Conservation (phyloP, 257 asterid species). For the Scutellaria minor region DNA sequence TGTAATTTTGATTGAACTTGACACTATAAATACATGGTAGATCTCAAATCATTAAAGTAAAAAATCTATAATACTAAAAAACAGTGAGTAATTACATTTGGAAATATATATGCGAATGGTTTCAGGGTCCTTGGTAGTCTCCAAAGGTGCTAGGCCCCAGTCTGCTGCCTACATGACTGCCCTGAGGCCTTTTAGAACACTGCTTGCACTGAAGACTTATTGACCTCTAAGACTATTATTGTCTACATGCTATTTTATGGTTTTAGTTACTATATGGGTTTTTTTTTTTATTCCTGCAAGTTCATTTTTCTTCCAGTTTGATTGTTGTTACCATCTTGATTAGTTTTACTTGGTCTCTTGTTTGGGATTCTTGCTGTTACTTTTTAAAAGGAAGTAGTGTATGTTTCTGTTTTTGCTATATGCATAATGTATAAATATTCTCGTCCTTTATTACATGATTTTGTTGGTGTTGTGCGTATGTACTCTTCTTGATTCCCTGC, state of each 20-base stretch:
- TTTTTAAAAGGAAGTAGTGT: neutral
- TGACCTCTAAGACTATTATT: neutral
- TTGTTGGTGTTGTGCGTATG: neutral
- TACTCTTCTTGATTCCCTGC: slow-evolving; percentile 14
- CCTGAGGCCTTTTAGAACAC: too few species aligned
- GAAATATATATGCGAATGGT: too few species aligned
- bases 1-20: too few species aligned
- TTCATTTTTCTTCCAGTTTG: neutral
- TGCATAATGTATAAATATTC: neutral
- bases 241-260: neutral
- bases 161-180: too few species aligned
- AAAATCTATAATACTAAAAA: too few species aligned
- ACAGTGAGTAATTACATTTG: too few species aligned
- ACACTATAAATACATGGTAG: too few species aligned
- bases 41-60: too few species aligned
- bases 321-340: neutral
- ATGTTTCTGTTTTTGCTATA: neutral
- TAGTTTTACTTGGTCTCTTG: neutral
- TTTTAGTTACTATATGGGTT: neutral
- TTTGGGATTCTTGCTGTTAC: neutral
- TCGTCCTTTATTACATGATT: neutral
- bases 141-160: too few species aligned
- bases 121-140: too few species aligned
- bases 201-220: neutral
- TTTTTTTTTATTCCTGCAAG: slow-evolving; percentile 19